Base-by-base conservation (phyloP, 2,329 filamentous ascomycete genomes). In the Knoxdaviesia proteae region DNA sequence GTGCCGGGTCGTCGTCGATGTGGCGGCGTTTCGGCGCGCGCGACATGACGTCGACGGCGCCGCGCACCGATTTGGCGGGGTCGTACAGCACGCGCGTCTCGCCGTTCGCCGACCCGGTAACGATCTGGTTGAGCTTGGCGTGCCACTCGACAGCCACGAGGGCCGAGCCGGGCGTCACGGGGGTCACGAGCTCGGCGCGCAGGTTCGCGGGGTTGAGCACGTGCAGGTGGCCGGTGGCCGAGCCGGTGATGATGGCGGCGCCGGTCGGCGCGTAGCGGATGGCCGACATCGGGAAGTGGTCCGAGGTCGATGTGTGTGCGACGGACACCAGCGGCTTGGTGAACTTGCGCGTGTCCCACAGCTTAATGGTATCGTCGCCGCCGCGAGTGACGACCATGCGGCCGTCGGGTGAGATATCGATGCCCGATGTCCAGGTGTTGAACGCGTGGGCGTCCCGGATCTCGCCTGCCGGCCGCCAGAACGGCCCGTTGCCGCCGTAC, bases 311-410 rank as follows among this genome's bases (percentile, higher is more conserved):
- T 1, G 72, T 60, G 58, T 94, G 86, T 5, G 77, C 64, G 10
- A 84, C 74, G 1, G 77, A 82, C 40, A 84, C 83, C 9, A 98
- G 70, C 4, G 90, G 84, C 45, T 80, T 69, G 56, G 90, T 96
- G 67, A 98, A 93, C 54, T 94, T 96, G 45, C 90, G 76, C 3
- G 80, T 92, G 56, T 98, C 90, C 90, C 90, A 98, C 2, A 94
- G 68, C 61, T 96, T 96, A 59, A 98, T 88, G 2, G 81, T 71
- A 54, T 92, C 76, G 58, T 98, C 90, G 41, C 87, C 88, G 44
- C 90, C 90, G 50, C 86, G 71, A 1, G 86, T 94, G 6, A 94
- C 80, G 3, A 96, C 75, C 63, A 94, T 79, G 45, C 88, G 74
- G 7, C 90, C 90, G 56, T 96, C 90, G 0, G 77, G 67, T 50